Percentiles rank a stretch among this genome's conserved stretches.
Evolutionary conservation across 139 green algal genomes (phyloP).

Genomic region (Chlorella sp.): DNA sequence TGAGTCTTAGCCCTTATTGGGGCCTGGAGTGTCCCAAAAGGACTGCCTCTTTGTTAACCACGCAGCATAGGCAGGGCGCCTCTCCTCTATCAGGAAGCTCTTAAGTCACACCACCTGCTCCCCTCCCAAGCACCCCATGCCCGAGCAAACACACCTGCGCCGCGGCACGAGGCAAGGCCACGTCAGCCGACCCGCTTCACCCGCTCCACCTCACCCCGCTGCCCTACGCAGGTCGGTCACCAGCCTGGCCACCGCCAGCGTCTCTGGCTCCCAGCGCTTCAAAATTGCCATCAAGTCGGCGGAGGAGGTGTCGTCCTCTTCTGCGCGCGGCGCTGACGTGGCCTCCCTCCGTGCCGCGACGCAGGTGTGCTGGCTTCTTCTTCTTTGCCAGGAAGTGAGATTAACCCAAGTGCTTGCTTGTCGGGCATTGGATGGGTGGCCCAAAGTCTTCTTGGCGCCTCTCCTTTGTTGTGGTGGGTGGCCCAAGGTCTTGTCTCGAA

Average conservation of each 20-base stretch:
- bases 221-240: slow-evolving; percentile 28
- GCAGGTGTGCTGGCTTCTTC: too few relatives aligned
- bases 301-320: slow-evolving; percentile 1
- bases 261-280: slow-evolving; percentile 28
- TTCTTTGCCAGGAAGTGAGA: too few relatives aligned
- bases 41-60: neutral
- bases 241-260: slow-evolving; percentile 21
- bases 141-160: neutral
- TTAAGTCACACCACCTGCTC: too few relatives aligned
- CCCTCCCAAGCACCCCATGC: neutral
- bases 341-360: slow-evolving; percentile 6
- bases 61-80: neutral
- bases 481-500: neutral
- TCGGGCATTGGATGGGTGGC: neutral
- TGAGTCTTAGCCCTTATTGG: too few relatives aligned
- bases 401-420: too few relatives aligned
- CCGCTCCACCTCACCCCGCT: neutral
- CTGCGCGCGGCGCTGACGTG: neutral
- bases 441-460: too few relatives aligned
- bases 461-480: too few relatives aligned
- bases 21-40: neutral
- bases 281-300: slow-evolving; percentile 24
- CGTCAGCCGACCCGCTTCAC: too few relatives aligned
- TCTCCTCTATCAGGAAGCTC: neutral
- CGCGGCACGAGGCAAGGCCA: too few relatives aligned